A percentile compares a stretch with the other conserved stretches of the same genome.
Evolutionary conservation across 192 early-diverging fungal species (phyloP).

Genomic region (Funneliformis geosporum): DNA sequence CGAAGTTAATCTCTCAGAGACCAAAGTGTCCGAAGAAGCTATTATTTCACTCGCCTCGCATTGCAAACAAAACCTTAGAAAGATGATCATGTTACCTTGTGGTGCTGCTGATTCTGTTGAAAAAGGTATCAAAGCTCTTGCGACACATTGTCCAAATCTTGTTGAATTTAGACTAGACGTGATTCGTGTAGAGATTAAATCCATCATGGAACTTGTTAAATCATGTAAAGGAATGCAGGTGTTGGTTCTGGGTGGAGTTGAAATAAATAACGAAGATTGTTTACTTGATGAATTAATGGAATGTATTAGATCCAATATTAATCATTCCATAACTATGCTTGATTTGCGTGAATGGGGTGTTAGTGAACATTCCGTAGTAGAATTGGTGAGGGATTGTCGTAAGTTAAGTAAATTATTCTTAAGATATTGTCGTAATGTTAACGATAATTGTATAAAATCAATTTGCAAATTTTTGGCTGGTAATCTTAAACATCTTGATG

Average conservation of each 20-base stretch:
- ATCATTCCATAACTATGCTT: not conserved
- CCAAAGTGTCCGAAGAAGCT: conserved; percentile 24
- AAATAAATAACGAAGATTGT: conserved; percentile 19
- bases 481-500: conserved; percentile 18
- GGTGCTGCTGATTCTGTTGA: conserved; percentile 28
- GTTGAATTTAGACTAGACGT: conserved; percentile 22
- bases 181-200: conserved; percentile 26
- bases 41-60: conserved; percentile 15
- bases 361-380: conserved; percentile 6
- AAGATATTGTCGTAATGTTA: conserved; percentile 27
- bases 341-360: conserved; percentile 19
- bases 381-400: not conserved
- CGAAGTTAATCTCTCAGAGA: conserved; percentile 20
- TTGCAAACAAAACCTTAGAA: conserved; percentile 19
- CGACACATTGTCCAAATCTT: conserved; percentile 19
- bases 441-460: conserved; percentile 14
- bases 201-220: conserved; percentile 19
- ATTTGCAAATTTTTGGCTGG: conserved; percentile 15
- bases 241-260: conserved; percentile 23
- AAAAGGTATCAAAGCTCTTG: conserved; percentile 16
- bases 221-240: conserved; percentile 19
- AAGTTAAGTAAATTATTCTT: conserved; percentile 15
- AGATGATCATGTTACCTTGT: conserved; percentile 24
- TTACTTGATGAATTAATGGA: conserved; percentile 16
- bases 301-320: conserved; percentile 6